A percentile compares a stretch with the other conserved stretches of the same genome.
Conservation (phyloP, 2,329 filamentous ascomycete genomes). For the Didymella glomerata region DNA sequence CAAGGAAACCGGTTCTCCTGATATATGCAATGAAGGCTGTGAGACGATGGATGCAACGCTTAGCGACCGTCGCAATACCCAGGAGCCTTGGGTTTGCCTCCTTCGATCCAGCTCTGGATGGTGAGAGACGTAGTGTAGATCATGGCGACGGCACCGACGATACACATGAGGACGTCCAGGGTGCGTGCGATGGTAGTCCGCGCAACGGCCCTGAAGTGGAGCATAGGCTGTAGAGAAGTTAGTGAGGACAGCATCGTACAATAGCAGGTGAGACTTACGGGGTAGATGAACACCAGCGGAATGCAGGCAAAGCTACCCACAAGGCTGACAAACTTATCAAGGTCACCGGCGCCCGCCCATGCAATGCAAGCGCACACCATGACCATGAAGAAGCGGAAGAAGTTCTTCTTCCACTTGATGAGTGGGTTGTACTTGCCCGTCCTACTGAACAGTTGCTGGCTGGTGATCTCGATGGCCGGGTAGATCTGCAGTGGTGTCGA, state of each 20-base stretch:
- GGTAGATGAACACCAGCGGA: conserved; percentile 96
- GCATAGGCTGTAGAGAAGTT: conserved; percentile 72
- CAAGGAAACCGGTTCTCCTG: conserved; percentile 15
- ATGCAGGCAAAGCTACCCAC: conserved; percentile 98
- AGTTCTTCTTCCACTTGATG: conserved; percentile 99
- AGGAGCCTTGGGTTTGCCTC: conserved; percentile 61
- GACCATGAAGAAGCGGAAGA: conserved; percentile 93
- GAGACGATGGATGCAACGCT: background rate
- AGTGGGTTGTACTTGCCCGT: conserved; percentile 98
- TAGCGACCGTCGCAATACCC: conserved; percentile 68
- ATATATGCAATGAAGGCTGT: conserved; percentile 8
- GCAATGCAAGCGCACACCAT: conserved; percentile 85
- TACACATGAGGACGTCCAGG: conserved; percentile 77
- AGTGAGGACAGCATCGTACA: conserved; percentile 30
- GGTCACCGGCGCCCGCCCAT: conserved; percentile 88
- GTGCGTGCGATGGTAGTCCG: conserved; percentile 71
- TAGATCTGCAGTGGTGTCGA: conserved; percentile 97
- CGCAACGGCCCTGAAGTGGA: conserved; percentile 86
- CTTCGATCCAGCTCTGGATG: conserved; percentile 81
- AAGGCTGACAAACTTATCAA: conserved; percentile 96
- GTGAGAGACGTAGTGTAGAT: conserved; percentile 90
- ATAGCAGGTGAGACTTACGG: conserved; percentile 68
- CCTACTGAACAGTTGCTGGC: conserved; percentile 90
- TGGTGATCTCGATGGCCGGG: conserved; percentile 94
- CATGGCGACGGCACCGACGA: conserved; percentile 88